Evolutionary conservation across 352 stramenopile species (phyloP).

Genomic region (Globisporangium alternatum): DNA sequence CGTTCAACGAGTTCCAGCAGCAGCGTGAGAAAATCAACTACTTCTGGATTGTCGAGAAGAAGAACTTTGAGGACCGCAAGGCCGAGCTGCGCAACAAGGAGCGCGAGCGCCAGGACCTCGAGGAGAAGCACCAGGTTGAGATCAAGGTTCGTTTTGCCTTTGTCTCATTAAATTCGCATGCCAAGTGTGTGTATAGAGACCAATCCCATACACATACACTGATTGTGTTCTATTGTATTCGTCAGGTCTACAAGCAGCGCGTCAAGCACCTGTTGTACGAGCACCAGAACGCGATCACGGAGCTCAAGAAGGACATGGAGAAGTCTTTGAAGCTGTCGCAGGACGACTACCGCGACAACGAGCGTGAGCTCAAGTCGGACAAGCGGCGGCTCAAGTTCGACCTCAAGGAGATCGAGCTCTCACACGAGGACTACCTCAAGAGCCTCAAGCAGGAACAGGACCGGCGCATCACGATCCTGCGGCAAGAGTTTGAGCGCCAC

Average conservation of each 20-base stretch:
- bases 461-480: slow-evolving; percentile 86
- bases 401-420: slow-evolving; percentile 91
- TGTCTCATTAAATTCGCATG: too few relatives aligned
- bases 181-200: too few relatives aligned
- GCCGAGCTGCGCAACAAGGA: slow-evolving; percentile 94
- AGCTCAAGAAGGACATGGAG: slow-evolving; percentile 90
- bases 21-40: slow-evolving; percentile 96
- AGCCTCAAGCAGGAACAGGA: slow-evolving; percentile 92
- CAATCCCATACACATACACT: neutral
- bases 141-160: slow-evolving; percentile 72
- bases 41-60: slow-evolving; percentile 97
- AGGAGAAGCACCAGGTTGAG: slow-evolving; percentile 95
- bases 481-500: slow-evolving; percentile 91
- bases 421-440: slow-evolving; percentile 92
- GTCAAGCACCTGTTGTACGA: slow-evolving; percentile 96
- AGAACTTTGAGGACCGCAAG: slow-evolving; percentile 93
- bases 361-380: slow-evolving; percentile 89
- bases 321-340: slow-evolving; percentile 88
- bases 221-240: too few relatives aligned
- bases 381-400: slow-evolving; percentile 86
- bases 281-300: slow-evolving; percentile 92
- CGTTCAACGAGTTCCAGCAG: slow-evolving; percentile 96
- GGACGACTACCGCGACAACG: slow-evolving; percentile 86
- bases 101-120: slow-evolving; percentile 91
- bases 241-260: slow-evolving; percentile 91